phyloP scores from a whole-genome alignment of 345 rosid species.

The Syzygium aqueum region DNA sequence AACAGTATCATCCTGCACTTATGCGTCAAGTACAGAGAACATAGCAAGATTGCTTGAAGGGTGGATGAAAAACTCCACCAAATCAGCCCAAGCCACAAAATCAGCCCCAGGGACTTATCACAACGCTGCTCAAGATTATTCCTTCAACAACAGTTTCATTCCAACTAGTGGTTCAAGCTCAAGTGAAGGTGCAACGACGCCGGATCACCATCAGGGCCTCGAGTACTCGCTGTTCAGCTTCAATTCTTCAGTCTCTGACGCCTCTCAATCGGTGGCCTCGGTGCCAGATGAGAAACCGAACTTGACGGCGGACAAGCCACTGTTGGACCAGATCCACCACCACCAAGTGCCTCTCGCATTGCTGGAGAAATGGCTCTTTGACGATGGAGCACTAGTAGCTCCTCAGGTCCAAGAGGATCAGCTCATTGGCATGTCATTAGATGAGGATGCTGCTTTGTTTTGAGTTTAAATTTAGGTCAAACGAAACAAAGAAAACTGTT shows the following conservation, averaged over 20 bases:
- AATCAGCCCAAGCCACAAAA: background rate
- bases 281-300: background rate
- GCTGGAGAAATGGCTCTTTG: constrained; percentile 19
- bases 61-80: constrained; percentile 10
- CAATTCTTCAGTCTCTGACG: background rate
- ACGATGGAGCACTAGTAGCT: background rate
- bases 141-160: background rate
- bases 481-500: background rate
- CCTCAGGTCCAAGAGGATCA: constrained; percentile 1
- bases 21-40: constrained; percentile 11
- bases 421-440: background rate
- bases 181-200: background rate
- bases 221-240: constrained; percentile 3
- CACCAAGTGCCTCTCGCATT: constrained; percentile 3
- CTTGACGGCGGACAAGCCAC: background rate
- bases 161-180: constrained; percentile 6
- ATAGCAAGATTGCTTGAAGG: constrained; percentile 16
- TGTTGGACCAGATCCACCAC: background rate
- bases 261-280: background rate
- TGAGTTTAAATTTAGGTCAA: background rate
- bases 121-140: background rate
- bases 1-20: background rate
- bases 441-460: constrained; percentile 1
- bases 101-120: background rate
- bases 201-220: background rate